A percentile compares a stretch with the other conserved stretches of the same genome.
Evolutionary conservation across 2,329 filamentous ascomycete genomes (phyloP).

Genomic region (Elsinoe necatrix): DNA sequence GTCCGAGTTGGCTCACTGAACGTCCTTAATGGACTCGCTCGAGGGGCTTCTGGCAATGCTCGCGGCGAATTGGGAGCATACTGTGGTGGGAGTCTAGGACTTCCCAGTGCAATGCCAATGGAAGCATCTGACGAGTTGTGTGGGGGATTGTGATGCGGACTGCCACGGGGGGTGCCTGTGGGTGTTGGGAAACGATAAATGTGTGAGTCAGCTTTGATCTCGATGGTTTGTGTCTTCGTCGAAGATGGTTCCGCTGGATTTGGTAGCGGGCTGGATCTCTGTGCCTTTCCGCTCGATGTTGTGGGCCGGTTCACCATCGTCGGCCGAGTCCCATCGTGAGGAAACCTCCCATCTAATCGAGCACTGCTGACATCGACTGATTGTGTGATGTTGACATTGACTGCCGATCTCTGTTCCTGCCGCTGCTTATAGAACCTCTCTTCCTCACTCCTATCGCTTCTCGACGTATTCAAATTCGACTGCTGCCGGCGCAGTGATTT

Average conservation of each 20-base stretch:
- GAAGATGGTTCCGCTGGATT: not conserved
- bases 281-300: not conserved
- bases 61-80: constrained; percentile 4
- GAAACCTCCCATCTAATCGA: not conserved
- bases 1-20: constrained; percentile 11
- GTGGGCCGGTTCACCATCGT: not conserved
- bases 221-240: constrained; percentile 7
- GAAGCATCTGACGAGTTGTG: not conserved
- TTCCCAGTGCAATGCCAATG: constrained; percentile 11
- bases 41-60: constrained; percentile 1
- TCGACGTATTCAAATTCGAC: constrained; percentile 11
- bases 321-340: not conserved
- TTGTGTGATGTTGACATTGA: constrained; percentile 13
- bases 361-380: not conserved
- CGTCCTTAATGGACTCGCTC: constrained; percentile 8
- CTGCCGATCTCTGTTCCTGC: constrained; percentile 1
- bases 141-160: not conserved
- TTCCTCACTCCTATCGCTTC: constrained; percentile 15
- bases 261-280: constrained; percentile 1
- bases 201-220: constrained; percentile 10
- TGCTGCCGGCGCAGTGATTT: constrained; percentile 18
- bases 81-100: constrained; percentile 9
- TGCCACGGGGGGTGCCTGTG: constrained; percentile 2
- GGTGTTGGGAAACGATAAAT: constrained; percentile 14
- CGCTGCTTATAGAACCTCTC: constrained; percentile 9